Percentiles rank a stretch among this genome's conserved stretches.
Evolutionary conservation across 2,329 filamentous ascomycete species (phyloP).

Genomic region (Arthrobotrys sphaeroides): DNA sequence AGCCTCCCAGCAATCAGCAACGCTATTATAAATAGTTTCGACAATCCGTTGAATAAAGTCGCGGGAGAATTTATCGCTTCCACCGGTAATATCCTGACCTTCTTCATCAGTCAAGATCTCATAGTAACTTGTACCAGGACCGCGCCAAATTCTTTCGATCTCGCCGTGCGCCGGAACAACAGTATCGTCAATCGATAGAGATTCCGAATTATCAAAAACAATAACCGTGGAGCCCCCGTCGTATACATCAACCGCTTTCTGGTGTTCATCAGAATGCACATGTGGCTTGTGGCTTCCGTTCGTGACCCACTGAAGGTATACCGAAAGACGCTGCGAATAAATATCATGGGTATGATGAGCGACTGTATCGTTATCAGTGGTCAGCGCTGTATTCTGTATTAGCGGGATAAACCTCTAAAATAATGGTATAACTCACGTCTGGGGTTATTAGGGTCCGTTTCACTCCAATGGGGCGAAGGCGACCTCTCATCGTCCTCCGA

Average conservation of each 20-base stretch:
- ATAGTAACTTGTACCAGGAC: conserved; percentile 64
- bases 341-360: conserved; percentile 64
- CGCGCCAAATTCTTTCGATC: conserved; percentile 67
- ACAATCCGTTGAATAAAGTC: conserved; percentile 60
- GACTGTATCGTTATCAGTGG: conserved; percentile 56
- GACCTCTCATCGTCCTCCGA: conserved; percentile 35
- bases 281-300: conserved; percentile 60
- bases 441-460: conserved; percentile 50
- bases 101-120: conserved; percentile 62
- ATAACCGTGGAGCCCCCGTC: conserved; percentile 67
- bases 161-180: conserved; percentile 65
- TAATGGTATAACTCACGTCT: conserved; percentile 17
- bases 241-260: conserved; percentile 62
- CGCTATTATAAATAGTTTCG: conserved; percentile 63
- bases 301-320: conserved; percentile 66
- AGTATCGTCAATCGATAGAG: conserved; percentile 64
- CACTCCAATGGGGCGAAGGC: conserved; percentile 37
- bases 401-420: neutral
- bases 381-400: neutral
- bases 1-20: conserved; percentile 64
- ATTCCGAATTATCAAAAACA: conserved; percentile 66
- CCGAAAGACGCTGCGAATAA: conserved; percentile 65
- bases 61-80: conserved; percentile 21
- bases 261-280: conserved; percentile 58
- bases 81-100: conserved; percentile 62